Evolutionary conservation across 306 rosid genomes (phyloP).

Genomic region (Cicer chorassanicum): DNA sequence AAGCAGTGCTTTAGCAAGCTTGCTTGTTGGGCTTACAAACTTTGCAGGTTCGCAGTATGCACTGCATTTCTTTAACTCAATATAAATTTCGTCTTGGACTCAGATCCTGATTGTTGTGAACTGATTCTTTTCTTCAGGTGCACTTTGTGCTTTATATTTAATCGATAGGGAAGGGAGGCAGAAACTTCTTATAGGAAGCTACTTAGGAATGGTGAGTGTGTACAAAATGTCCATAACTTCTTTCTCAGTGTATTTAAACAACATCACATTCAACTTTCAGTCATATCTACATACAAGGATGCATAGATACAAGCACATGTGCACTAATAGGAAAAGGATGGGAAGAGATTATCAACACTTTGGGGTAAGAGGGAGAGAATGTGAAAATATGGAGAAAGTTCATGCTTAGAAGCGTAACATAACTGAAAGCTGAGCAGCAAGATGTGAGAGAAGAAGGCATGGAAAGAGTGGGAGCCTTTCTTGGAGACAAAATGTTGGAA

Average conservation of each 20-base stretch:
- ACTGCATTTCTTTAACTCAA: constrained; percentile 17
- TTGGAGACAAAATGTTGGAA: background rate
- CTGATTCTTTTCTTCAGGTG: constrained; percentile 59
- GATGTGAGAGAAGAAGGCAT: constrained; percentile 10
- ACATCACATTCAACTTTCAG: background rate
- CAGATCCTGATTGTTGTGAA: constrained; percentile 43
- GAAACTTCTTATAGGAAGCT: constrained; percentile 82
- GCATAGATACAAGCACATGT: background rate
- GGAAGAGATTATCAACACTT: background rate
- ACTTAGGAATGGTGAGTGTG: constrained; percentile 85
- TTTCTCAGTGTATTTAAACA: constrained; percentile 18
- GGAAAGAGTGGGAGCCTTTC: background rate
- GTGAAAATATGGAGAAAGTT: background rate
- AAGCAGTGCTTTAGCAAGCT: constrained; percentile 74
- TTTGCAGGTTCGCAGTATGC: constrained; percentile 67
- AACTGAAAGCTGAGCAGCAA: background rate
- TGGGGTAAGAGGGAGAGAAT: too few species aligned
- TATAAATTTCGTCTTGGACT: constrained; percentile 40
- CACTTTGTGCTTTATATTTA: constrained; percentile 76
- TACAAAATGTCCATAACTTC: constrained; percentile 15
- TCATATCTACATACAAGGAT: background rate
- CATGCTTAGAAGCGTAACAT: background rate
- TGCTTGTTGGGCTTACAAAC: constrained; percentile 83
- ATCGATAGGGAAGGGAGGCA: constrained; percentile 86
- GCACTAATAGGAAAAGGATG: background rate